Conservation (phyloP, 73 alveolate species). For the Blepharisma japonicum region DNA sequence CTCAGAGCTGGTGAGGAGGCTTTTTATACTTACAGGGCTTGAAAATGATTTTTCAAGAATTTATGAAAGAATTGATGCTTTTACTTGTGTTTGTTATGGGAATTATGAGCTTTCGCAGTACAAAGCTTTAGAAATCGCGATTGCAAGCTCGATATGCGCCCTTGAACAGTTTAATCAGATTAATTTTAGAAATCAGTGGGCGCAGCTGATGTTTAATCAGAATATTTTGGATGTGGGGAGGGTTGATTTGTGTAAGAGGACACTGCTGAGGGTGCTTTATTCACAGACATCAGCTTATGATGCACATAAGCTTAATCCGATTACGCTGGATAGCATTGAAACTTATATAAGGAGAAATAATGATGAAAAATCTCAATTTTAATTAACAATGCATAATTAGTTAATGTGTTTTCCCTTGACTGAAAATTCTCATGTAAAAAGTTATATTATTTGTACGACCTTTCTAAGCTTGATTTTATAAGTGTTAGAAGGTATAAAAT, state of each 20-base stretch:
- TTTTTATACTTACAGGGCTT: neutral
- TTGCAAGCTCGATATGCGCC: conserved; percentile 2
- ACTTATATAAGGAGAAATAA: too few relatives aligned
- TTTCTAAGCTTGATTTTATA: too few relatives aligned
- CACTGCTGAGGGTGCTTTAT: neutral
- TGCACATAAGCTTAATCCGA: neutral
- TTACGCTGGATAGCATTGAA: neutral
- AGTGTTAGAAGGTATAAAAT: too few relatives aligned
- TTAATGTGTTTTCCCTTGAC: too few relatives aligned
- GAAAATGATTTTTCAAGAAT: neutral
- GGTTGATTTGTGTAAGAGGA: conserved; percentile 1
- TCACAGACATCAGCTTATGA: neutral
- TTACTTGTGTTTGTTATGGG: neutral
- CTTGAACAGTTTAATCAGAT: conserved; percentile 19
- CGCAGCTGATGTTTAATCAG: neutral
- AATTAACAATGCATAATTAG: too few relatives aligned
- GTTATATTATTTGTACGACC: too few relatives aligned
- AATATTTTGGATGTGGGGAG: neutral
- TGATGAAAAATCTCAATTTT: too few relatives aligned
- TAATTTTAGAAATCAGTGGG: conserved; percentile 24
- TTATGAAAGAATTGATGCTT: neutral
- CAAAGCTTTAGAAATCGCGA: neutral
- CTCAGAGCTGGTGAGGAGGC: neutral
- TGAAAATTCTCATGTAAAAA: too few relatives aligned
- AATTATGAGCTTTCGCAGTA: neutral